Conservation (phyloP, 352 stramenopile species). For the Pythium inflatum region DNA sequence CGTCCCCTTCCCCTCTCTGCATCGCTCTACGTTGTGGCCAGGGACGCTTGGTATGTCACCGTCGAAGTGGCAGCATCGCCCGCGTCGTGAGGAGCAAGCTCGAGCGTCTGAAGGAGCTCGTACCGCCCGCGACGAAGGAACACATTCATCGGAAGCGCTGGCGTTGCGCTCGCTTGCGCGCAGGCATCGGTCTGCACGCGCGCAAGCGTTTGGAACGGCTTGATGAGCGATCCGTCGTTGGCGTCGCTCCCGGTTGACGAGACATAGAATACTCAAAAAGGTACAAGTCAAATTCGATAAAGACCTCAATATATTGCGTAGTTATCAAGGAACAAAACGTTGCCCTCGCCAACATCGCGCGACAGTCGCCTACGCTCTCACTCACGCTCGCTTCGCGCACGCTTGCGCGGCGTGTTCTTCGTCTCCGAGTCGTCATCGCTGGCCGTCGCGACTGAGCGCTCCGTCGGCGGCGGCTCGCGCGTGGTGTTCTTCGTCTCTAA, state of each 20-base stretch:
- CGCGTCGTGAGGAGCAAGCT: conserved; percentile 53
- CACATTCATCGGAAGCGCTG: conserved; percentile 52
- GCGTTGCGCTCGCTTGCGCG: conserved; percentile 30
- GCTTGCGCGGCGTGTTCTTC: too few species aligned
- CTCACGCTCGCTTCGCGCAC: too few species aligned
- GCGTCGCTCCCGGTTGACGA: conserved; percentile 49
- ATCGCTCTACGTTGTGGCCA: too few species aligned
- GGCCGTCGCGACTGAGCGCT: too few species aligned
- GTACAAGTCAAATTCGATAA: background rate
- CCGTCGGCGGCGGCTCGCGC: too few species aligned
- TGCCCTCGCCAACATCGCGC: too few species aligned
- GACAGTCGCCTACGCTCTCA: too few species aligned
- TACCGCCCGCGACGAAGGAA: conserved; percentile 63
- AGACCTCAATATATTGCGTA: background rate
- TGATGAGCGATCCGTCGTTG: conserved; percentile 48
- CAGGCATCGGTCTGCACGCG: conserved; percentile 50
- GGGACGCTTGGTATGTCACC: conserved; percentile 76
- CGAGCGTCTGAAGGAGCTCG: conserved; percentile 52
- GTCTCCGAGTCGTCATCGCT: too few species aligned
- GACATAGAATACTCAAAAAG: conserved; percentile 42
- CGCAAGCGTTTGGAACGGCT: conserved; percentile 58
- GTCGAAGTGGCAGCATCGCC: conserved; percentile 33
- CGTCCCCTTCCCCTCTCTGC: too few species aligned
- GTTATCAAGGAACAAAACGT: too few species aligned
- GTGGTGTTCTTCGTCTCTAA: too few species aligned